These are phyloP conservation scores for Orbilia blumenaviensis DNA, from an alignment of 2,329 filamentous ascomycete species.

Conservation along the genomic window DNA sequence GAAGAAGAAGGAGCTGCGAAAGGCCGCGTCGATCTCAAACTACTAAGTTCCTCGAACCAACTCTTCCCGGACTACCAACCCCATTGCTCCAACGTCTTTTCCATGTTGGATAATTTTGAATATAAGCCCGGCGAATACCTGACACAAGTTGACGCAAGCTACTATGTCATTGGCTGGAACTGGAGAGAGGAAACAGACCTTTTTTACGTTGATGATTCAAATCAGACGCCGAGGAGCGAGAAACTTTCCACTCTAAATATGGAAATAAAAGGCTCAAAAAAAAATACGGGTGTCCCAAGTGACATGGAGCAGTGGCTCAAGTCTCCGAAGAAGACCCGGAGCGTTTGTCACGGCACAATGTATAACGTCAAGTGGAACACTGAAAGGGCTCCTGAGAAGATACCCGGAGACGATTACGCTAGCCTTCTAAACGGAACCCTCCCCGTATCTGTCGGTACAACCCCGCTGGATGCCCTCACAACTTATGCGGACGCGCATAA, in stretches of 20 bases:
- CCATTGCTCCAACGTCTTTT: conserved; percentile 63
- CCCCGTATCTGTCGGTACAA: conserved; percentile 61
- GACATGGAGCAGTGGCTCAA: conserved; percentile 49
- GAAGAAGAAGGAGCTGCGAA: conserved; percentile 4
- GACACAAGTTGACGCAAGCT: conserved; percentile 59
- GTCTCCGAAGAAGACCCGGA: conserved; percentile 27
- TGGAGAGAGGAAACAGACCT: not conserved
- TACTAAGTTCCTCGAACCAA: conserved; percentile 58
- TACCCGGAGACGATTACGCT: conserved; percentile 59
- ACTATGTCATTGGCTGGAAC: conserved; percentile 62
- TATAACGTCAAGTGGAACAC: conserved; percentile 61
- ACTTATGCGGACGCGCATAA: conserved; percentile 59
- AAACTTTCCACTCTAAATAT: conserved; percentile 1
- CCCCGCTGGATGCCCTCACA: conserved; percentile 61
- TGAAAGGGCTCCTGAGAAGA: conserved; percentile 56
- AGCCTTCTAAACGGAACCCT: conserved; percentile 1
- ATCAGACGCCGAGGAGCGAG: not conserved
- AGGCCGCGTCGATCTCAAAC: not conserved
- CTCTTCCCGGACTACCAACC: conserved; percentile 63
- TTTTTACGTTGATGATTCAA: not conserved
- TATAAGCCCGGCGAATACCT: conserved; percentile 55
- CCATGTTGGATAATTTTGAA: conserved; percentile 61
- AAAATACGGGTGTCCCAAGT: conserved; percentile 40
- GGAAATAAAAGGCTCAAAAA: not conserved
- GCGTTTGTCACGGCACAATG: conserved; percentile 61